These are phyloP conservation scores for Moesziomyces globuligerus DNA, from an alignment of 1,284 basidiomycete genomes.

Conservation along the genomic window DNA sequence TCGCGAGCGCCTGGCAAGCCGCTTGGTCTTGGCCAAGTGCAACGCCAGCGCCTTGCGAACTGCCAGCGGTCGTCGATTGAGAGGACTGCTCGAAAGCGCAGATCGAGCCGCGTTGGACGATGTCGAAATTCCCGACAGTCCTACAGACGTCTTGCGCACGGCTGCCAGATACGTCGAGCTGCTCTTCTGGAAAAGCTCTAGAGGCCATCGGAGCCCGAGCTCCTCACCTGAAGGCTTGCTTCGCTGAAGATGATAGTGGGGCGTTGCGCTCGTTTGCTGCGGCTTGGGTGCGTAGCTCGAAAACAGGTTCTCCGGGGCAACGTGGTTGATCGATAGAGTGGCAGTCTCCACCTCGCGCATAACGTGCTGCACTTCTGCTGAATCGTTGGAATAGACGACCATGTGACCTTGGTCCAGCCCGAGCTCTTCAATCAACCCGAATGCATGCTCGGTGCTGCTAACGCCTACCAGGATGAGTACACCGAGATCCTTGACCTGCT, in stretches of 20 bases:
- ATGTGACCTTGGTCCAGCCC: conserved; percentile 14
- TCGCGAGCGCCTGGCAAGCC: conserved; percentile 7
- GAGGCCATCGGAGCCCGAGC: conserved; percentile 11
- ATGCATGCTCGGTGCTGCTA: conserved; percentile 26
- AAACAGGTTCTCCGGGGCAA: conserved; percentile 25
- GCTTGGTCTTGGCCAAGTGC: conserved; percentile 16
- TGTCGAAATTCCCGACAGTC: conserved; percentile 6
- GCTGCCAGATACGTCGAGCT: conserved; percentile 4
- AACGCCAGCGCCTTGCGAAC: conserved; percentile 12
- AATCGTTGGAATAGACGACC: conserved; percentile 17
- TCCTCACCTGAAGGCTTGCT: neutral
- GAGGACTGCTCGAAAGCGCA: conserved; percentile 4
- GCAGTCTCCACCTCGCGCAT: conserved; percentile 14
- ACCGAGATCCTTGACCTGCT: conserved; percentile 11
- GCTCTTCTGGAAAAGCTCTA: conserved; percentile 7
- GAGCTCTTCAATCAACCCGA: conserved; percentile 6
- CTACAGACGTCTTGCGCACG: conserved; percentile 9
- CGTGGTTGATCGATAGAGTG: conserved; percentile 16
- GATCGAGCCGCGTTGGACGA: conserved; percentile 5
- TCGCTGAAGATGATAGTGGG: conserved; percentile 2
- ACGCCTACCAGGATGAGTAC: conserved; percentile 15
- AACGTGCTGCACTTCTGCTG: conserved; percentile 18
- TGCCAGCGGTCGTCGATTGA: conserved; percentile 6
- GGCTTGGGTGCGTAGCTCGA: conserved; percentile 19
- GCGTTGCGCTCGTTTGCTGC: conserved; percentile 1